phyloP scores from a whole-genome alignment of 306 rosid species.

The Potentilla sterilis region DNA sequence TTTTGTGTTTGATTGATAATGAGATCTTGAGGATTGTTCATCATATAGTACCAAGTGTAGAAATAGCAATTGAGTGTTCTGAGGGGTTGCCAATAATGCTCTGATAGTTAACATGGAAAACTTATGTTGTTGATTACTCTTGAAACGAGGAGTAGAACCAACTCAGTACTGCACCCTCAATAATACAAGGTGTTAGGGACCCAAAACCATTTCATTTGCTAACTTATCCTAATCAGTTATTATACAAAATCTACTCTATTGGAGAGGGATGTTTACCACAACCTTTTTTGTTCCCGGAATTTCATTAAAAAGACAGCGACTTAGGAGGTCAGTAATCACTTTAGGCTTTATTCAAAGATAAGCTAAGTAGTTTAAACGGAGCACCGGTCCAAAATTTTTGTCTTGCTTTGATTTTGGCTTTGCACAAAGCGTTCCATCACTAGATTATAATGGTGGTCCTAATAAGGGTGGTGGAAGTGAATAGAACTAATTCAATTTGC shows the following conservation, averaged over 20 bases:
- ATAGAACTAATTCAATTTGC: background rate
- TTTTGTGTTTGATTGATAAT: background rate
- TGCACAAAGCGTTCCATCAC: background rate
- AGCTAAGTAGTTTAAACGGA: background rate
- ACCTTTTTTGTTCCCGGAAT: background rate
- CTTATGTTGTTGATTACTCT: background rate
- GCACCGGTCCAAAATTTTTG: background rate
- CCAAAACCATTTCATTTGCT: background rate
- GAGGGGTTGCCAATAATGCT: background rate
- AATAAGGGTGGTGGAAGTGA: background rate
- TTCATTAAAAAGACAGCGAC: background rate
- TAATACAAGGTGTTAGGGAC: constrained; percentile 8
- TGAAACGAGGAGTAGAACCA: constrained; percentile 1
- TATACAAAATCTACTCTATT: no score
- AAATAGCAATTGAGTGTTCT: background rate
- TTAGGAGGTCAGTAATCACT: background rate
- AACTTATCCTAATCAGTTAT: background rate
- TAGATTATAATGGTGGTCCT: background rate
- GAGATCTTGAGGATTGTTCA: background rate
- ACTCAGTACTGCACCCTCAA: constrained; percentile 2
- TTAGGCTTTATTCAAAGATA: background rate
- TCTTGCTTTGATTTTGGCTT: background rate
- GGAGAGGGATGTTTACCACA: background rate
- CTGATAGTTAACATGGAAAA: background rate
- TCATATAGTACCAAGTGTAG: background rate